A percentile compares a stretch with the other conserved stretches of the same genome.
phyloP scores from a whole-genome alignment of 169 alveolate species.

The Cryptosporidium meleagridis region DNA sequence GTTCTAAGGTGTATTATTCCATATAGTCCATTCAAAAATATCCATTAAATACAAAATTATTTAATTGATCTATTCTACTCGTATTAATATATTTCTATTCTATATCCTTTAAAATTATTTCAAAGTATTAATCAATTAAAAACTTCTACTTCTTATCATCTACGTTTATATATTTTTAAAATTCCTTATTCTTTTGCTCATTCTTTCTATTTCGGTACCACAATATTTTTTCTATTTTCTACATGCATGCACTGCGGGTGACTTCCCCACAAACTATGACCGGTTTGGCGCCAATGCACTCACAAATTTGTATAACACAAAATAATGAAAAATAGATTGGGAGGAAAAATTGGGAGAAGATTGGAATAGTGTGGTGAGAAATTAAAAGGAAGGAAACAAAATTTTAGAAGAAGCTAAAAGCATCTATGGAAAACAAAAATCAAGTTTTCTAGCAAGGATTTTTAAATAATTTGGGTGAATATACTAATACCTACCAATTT shows the following conservation, averaged over 20 bases:
- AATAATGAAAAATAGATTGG: background rate
- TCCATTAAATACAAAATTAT: background rate
- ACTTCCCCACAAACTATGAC: slow-evolving; percentile 31
- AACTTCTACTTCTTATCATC: too few species aligned
- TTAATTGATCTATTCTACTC: background rate
- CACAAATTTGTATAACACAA: slow-evolving; percentile 2
- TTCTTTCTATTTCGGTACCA: slow-evolving; percentile 6
- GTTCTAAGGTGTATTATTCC: slow-evolving; percentile 31
- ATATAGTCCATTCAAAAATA: slow-evolving; percentile 43
- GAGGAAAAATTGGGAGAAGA: slow-evolving; percentile 21
- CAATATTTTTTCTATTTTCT: background rate
- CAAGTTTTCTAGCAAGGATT: background rate
- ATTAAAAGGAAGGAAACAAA: background rate
- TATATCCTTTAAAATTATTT: background rate
- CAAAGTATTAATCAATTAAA: background rate
- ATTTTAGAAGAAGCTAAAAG: background rate
- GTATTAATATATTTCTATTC: background rate
- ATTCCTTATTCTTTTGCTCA: background rate
- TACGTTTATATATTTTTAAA: background rate
- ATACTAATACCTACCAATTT: background rate
- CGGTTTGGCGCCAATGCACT: slow-evolving; percentile 48
- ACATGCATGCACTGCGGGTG: slow-evolving; percentile 12
- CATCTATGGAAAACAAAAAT: background rate
- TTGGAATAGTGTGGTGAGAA: background rate
- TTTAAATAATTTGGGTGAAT: too few species aligned